Evolutionary conservation across 2,329 filamentous ascomycete genomes (phyloP), one percentile per base, ranked within the genome.

Genomic region (Colletotrichum sp.): DNA sequence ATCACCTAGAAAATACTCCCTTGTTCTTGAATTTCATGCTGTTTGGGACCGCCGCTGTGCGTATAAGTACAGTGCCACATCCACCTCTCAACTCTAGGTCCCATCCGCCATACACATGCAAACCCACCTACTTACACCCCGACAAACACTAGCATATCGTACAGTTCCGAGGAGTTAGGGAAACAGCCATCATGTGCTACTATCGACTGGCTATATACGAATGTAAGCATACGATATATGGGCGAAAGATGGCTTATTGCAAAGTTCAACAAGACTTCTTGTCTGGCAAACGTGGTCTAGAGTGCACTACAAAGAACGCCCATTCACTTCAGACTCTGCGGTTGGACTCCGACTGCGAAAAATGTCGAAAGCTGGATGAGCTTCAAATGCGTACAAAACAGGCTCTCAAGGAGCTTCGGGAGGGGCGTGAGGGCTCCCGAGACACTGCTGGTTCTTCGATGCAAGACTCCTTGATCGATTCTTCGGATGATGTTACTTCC

Each of bases 391-490:
- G 70, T 30, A 55, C 70, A 10, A 56, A 61, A n/a, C n/a, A 64
- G 16, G 66, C 52, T 9, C 38, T 77, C 16, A 26, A 43, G 24
- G 30, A 56, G 12, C 32, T 76, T n/a, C 58, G 12, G 13, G 24
- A 77, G 30, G 72, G 48, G 26, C 55, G 61, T 21, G n/a, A 61
- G 18, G 34, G 16, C n/a, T 18, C 55, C 18, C n/a, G 16, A 30
- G 36, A 38, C 13, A 34, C 30, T 66, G 67, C 69, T 77, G 77
- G 76, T 76, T 78, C 69, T 75, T 68, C 64, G 65, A n/a, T 77
- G 78, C 30, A 80, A 67, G 89, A 85, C 5, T 66, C 34, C 4
- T 64, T 32, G 32, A 16, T 26, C 36, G n/a, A 15, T 38, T 64
- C n/a, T 36, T 64, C 21, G 21, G 60, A 64, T 15, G 36, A 21